These are phyloP conservation scores for Penicillium expansum DNA, from an alignment of 2,329 filamentous ascomycete species.

Conservation along the genomic window DNA sequence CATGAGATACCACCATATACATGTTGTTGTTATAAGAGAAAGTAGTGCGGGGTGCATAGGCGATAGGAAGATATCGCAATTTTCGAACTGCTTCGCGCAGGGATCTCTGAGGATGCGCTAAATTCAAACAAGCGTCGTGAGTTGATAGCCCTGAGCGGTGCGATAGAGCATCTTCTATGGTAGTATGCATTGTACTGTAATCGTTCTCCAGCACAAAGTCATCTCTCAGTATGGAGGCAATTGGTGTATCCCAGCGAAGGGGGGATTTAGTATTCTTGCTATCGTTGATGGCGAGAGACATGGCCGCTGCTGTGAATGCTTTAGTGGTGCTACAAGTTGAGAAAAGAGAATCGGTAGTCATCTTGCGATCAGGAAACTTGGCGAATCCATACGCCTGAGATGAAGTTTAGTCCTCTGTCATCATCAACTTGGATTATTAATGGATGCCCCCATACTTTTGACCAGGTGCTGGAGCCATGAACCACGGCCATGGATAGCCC, in stretches of 20 bases:
- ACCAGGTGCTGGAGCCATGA: no score
- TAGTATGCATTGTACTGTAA: slow-evolving; percentile 28
- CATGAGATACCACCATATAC: no score
- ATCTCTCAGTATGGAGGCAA: slow-evolving; percentile 36
- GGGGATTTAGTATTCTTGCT: slow-evolving; percentile 12
- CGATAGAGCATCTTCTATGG: slow-evolving; percentile 36
- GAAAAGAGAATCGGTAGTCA: slow-evolving; percentile 27
- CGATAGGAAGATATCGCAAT: slow-evolving; percentile 20
- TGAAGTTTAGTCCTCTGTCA: background rate
- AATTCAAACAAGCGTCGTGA: slow-evolving; percentile 10
- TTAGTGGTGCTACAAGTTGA: slow-evolving; percentile 29
- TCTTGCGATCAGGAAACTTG: slow-evolving; percentile 23
- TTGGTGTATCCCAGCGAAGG: slow-evolving; percentile 37
- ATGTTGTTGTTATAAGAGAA: slow-evolving; percentile 26
- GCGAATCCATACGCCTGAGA: slow-evolving; percentile 31
- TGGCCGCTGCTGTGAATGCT: slow-evolving; percentile 27
- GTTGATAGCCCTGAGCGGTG: slow-evolving; percentile 33
- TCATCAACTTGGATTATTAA: background rate
- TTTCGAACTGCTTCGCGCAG: slow-evolving; percentile 19
- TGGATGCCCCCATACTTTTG: background rate
- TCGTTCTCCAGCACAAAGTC: slow-evolving; percentile 33
- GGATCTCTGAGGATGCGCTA: background rate
- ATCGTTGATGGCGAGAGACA: slow-evolving; percentile 23
- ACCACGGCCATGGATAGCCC: no score
- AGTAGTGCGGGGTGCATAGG: slow-evolving; percentile 17